A percentile compares a stretch with the other conserved stretches of the same genome.
Evolutionary conservation across 164 flowering plant species (phyloP).

Genomic region (Vitis vinifera): ASM3070453v1 NC_081815.1:3020001-3020500

Average conservation of each 20-base stretch:
- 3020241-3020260: neutral
- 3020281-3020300: slow-evolving; percentile 2
- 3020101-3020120: no score
- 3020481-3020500: slow-evolving; percentile 14
- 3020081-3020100: no score
- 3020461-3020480: slow-evolving; percentile 16
- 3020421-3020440: slow-evolving; percentile 23
- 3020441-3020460: slow-evolving; percentile 16
- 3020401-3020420: slow-evolving; percentile 18
- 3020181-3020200: no score
- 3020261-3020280: neutral
- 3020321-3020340: slow-evolving; percentile 35
- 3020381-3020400: slow-evolving; percentile 15
- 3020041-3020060: no score
- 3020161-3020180: no score
- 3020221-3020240: neutral
- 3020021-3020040: no score
- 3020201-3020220: neutral
- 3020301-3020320: slow-evolving; percentile 61
- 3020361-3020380: slow-evolving; percentile 54
- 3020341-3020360: slow-evolving; percentile 37
- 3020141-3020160: no score
- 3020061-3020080: no score
- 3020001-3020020: no score
- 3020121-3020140: no score